These are phyloP conservation scores for Yarrowia osloensis DNA, from an alignment of 805 yeast genomes.

Conservation along the genomic window DNA sequence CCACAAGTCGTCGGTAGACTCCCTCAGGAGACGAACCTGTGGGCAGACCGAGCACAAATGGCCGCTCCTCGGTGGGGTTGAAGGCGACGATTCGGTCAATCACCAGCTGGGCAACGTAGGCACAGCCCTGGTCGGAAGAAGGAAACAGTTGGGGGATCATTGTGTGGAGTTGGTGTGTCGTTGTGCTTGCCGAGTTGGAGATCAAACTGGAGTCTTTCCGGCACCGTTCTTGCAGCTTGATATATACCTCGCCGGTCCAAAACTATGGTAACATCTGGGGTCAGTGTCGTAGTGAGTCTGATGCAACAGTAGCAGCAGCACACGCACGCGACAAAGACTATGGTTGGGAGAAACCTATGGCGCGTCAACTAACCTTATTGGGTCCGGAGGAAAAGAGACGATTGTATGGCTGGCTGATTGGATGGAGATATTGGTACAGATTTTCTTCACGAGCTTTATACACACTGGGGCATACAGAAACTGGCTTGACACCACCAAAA, in stretches of 20 bases:
- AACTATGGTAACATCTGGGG: slow-evolving; percentile 27
- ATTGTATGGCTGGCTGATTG: no score
- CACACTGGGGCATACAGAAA: no score
- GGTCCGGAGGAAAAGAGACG: no score
- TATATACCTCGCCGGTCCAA: slow-evolving; percentile 4
- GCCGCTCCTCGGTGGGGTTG: slow-evolving; percentile 49
- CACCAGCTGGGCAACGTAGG: slow-evolving; percentile 51
- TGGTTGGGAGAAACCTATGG: slow-evolving; percentile 25
- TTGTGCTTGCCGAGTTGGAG: neutral
- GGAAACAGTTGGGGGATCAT: slow-evolving; percentile 32
- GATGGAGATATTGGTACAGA: no score
- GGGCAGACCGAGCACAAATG: slow-evolving; percentile 57
- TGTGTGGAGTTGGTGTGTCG: neutral
- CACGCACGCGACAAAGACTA: slow-evolving; percentile 24
- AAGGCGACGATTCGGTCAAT: slow-evolving; percentile 49
- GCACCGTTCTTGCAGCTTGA: neutral
- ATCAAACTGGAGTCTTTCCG: neutral
- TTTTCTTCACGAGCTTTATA: no score
- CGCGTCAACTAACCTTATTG: neutral
- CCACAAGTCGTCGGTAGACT: slow-evolving; percentile 51
- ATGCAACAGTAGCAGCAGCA: slow-evolving; percentile 24
- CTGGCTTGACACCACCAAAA: no score
- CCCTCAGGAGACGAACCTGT: slow-evolving; percentile 65
- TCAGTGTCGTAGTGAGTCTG: neutral
- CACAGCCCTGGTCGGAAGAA: slow-evolving; percentile 34